Evolutionary conservation across 352 stramenopile genomes (phyloP), one percentile per base, ranked within the genome.

Genomic region (Globisporangium alternatum): DNA sequence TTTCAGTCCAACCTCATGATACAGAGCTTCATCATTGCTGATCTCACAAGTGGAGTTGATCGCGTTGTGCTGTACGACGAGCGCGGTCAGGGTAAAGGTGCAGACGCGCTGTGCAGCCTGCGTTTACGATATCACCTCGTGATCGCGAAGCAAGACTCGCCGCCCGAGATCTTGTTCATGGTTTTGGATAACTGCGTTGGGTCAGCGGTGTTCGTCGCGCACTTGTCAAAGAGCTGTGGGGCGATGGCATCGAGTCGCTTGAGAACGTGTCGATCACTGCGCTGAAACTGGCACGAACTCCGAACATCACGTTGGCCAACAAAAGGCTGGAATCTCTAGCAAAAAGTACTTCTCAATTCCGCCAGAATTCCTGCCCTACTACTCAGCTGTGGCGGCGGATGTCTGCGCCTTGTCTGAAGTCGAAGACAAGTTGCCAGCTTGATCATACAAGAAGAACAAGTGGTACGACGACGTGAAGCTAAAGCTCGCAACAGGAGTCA

Each of bases 271-370:
- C 19, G 45, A 52, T 53, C 13, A 31, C 4, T 19, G 8, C 47
- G 47, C 19, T 53, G 47, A 41, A 41, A 41, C 35, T 41, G 35
- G 47, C n/a, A 53, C 47, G 47, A 53, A 33, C 21, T 52, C 45
- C 45, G 45, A 52, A 41, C 35, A 41, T 41, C 35, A 41, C 35
- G 39, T 45, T 45, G 39, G 13, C 39, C 9, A 45, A 45, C 39
- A 45, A 45, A n/a, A 45, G n/a, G 39, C 39, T 45, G 13, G 39
- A 45, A n/a, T n/a, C 39, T 45, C 39, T 45, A 19, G 9, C 39
- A n/a, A 45, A 45, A 45, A 45, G 39, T 45, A 45, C 39, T 45
- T n/a, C 39, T 45, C 39, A 45, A 45, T 45, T 45, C 13, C 39
- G 13, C 13, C 39, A 45, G 39, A 45, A 12, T 45, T 45, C 39